Base-by-base conservation (phyloP, 768 basidiomycete species). In the Mycena vitilis region DNA sequence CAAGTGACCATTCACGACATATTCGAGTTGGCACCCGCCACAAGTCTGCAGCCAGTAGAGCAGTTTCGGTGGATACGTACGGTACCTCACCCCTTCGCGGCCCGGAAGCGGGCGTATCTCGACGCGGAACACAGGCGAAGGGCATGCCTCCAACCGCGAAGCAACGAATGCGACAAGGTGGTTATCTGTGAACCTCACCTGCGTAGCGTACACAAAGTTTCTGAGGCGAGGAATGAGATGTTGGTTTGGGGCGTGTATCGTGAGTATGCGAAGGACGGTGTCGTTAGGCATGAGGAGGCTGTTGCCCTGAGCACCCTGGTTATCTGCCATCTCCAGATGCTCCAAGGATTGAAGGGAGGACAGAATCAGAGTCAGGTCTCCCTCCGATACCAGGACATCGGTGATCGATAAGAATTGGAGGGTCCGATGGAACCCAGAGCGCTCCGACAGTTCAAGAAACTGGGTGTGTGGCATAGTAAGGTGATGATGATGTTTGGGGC, bases 341-440 rank as follows among this genome's bases (percentile, higher is more conserved):
- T 40, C 38, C 38, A 40, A 40, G 8, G 38, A 40, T 40, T 6
- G 8, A 40, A 40, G 38, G 38, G 38, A 40, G 38, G 38, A 40
- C 13, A 40, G 38, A 40, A 40, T 13, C 8, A 13, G 13, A 40
- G 13, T 6, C 8, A 40, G 38, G 38, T 40, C 38, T 40, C 38
- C 38, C 38, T 40, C 38, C 13, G 38, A 40, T 40, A 13, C n/a
- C n/a, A 55, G 37, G 23, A 55, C 36, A 16, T 55, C 54, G 36
- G 54, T 12, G 54, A 55, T 55, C 22, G 8, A 11, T 8, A 55
- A 22, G 20, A 40, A 8, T 38, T 55, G 38, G 54, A 55, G 54
- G 37, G 54, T n/a, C 37, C 54, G 54, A 38, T 55, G 54, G 15
- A 55, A 55, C 22, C 36, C 54, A 55, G 54, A 55, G 37, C 54